These are phyloP conservation scores for Cyclostephanos tholiformis DNA, from an alignment of 108 stramenopile genomes.

Conservation along the genomic window DNA sequence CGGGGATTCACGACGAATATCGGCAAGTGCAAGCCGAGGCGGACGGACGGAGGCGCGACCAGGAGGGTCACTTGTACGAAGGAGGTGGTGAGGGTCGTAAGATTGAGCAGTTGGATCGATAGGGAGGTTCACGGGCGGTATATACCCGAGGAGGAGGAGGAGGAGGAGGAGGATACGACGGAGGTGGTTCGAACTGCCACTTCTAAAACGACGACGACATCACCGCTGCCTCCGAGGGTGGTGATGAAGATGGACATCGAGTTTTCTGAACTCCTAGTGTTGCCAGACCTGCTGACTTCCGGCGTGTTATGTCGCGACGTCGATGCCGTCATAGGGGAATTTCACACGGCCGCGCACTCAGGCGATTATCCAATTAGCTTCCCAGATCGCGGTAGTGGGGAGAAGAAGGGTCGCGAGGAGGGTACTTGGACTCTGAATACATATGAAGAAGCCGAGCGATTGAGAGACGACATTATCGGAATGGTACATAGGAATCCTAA, in stretches of 20 bases:
- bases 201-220: background rate
- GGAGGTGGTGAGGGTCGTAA: slow-evolving; percentile 19
- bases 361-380: slow-evolving; percentile 13
- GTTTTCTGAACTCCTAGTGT: slow-evolving; percentile 32
- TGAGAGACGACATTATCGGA: slow-evolving; percentile 11
- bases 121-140: slow-evolving; percentile 27
- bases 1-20: slow-evolving; percentile 28
- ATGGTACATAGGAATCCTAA: slow-evolving; percentile 9
- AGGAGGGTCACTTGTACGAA: background rate
- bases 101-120: slow-evolving; percentile 39
- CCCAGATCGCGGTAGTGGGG: background rate
- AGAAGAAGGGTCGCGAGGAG: background rate
- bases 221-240: slow-evolving; percentile 17
- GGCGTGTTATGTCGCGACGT: slow-evolving; percentile 33
- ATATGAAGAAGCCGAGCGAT: background rate
- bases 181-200: background rate
- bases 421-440: slow-evolving; percentile 7
- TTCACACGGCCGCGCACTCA: slow-evolving; percentile 7
- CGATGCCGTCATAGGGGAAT: slow-evolving; percentile 43
- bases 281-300: slow-evolving; percentile 32
- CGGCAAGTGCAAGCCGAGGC: slow-evolving; percentile 3
- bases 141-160: slow-evolving; percentile 1
- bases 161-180: background rate
- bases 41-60: background rate
- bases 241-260: slow-evolving; percentile 53